phyloP scores from a whole-genome alignment of 202 grass and related monocot genomes.

The Zoysia matrella region DNA sequence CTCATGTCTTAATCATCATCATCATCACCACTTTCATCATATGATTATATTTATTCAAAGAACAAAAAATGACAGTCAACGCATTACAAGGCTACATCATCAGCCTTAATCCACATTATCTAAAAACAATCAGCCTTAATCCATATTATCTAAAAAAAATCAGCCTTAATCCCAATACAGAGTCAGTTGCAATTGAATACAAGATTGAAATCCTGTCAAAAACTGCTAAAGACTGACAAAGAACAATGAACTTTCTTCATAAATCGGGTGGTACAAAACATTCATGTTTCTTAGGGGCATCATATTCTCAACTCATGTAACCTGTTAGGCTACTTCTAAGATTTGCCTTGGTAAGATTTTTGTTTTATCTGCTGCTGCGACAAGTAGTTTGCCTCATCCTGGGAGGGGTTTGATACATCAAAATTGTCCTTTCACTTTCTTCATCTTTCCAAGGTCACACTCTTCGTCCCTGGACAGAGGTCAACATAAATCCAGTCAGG shows the following conservation, averaged over 20 bases:
- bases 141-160: no score
- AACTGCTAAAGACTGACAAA: not conserved
- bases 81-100: not conserved
- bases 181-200: constrained; percentile 15
- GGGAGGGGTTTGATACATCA: constrained; percentile 74
- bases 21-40: not conserved
- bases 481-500: not conserved
- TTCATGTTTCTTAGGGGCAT: not conserved
- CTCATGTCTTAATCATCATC: not conserved
- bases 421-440: constrained; percentile 70
- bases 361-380: constrained; percentile 46
- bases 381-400: constrained; percentile 56
- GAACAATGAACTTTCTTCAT: constrained; percentile 2
- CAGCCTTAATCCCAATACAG: not conserved
- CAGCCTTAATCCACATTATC: no score
- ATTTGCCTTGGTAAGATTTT: constrained; percentile 43
- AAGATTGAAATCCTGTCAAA: constrained; percentile 1
- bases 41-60: not conserved
- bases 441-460: constrained; percentile 78
- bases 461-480: constrained; percentile 74
- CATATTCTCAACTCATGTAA: constrained; percentile 16
- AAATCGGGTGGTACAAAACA: constrained; percentile 51
- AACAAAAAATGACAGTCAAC: not conserved
- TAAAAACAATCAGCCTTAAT: no score
- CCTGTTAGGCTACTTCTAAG: constrained; percentile 55